Base-by-base conservation (phyloP, 768 basidiomycete species). In the Suillus fuscotomentosus region DNA sequence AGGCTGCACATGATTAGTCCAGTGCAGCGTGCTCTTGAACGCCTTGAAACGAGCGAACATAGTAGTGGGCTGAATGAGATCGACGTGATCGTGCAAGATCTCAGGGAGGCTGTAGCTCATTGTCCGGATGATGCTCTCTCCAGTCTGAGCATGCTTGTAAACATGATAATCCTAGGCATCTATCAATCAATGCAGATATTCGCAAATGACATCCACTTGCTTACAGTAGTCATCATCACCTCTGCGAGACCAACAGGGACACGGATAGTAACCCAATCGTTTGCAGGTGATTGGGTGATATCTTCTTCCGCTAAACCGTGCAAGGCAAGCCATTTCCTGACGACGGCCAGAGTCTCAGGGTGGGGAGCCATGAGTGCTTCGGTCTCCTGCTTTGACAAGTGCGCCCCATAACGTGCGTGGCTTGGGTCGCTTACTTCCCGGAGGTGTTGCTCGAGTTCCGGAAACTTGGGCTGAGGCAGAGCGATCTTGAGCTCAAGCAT, bases 41-140 rank as follows among this genome's bases (percentile, higher is more conserved):
- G 75, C 75, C 66, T 80, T 83, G 64, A 78, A 74, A 63, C 81
- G 82, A 51, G 81, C 77, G 68, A 91, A 92, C 72, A 85, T 82
- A 2, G 89, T 91, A 2, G 90, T 91, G 0, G 91, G 90, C 66
- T 91, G 88, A 38, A 92, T 77, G 34, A 91, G 73, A 43, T 90
- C 88, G 63, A 91, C 71, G 69, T 91, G 88, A 5, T 78, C 76
- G 67, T 87, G 81, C 54, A 91, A 73, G 63, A 82, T 65, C 60
- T 79, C 79, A 0, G 90, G 90, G 22, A 92, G 81, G 68, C 85
- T 87, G 77, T 90, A 92, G 64, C 78, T 79, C 5, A 84, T 86
- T n/a, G 91, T 88, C 60, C 91, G 84, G 65, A 90, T 77, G 41
- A 90, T 71, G 14, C 79, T 72, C 39, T 87, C 84, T 4, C 84